Evolutionary conservation across 768 basidiomycete species (phyloP), one percentile per base, ranked within the genome.

Genomic region (Trichaptum fuscoviolaceum): DNA sequence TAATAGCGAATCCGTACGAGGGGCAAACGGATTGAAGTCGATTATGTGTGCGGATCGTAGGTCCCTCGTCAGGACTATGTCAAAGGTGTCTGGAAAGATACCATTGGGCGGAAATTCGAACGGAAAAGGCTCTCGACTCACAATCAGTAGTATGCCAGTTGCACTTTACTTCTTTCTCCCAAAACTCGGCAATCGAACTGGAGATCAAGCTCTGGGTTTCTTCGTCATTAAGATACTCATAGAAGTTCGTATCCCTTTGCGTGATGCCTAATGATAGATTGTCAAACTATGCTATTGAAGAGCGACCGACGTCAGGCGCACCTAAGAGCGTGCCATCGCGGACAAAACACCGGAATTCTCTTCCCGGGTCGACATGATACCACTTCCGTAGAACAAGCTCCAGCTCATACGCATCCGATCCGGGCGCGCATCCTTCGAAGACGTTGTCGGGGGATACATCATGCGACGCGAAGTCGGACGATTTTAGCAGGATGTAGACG

Each of bases 321-420:
- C 96, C 96, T 24, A 97, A 70, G 7, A 99, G 78, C 1, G 70
- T 75, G 64, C 88, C 83, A 10, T 87, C 78, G 34, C 93, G 82
- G 8, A 98, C 93, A 73, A 99, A 98, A 79, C 96, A 96, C 23
- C 96, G 82, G 63, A 97, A 76, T 76, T 99, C 96, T 62, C 95
- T 84, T 68, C 91, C 87, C 35, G 84, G 84, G 70, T 95, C 92
- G 64, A 99, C 80, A 25, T 90, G 80, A 70, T 94, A 93, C 92
- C 94, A 97, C 74, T 95, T 96, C 64, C 92, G 85, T 64, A 98
- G 80, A 1, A 97, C 88, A 10, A 99, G 84, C 73, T 99, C 95
- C 5, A 92, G 80, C 26, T 87, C 81, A 72, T 93, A 92, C 0
- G 75, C 70, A 15, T 57, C 25, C 0, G 74, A 64, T 25, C 57